These are phyloP conservation scores for Hymenoscyphus scutula DNA, from an alignment of 2,329 filamentous ascomycete species.

Conservation along the genomic window DNA sequence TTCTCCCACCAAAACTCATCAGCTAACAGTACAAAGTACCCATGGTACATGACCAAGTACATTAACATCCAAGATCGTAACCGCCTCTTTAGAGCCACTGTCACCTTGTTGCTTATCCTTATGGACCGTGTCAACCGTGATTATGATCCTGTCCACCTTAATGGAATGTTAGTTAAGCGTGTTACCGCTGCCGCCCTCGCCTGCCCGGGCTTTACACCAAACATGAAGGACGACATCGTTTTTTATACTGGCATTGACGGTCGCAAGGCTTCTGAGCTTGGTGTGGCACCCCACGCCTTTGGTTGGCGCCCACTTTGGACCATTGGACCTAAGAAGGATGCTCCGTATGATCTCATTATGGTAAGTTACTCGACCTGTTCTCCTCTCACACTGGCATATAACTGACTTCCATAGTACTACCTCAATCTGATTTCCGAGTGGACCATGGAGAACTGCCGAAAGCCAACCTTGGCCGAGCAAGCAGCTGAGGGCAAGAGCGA, in stretches of 20 bases:
- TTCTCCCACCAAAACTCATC: background rate
- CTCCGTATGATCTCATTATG: slow-evolving; percentile 53
- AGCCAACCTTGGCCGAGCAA: slow-evolving; percentile 44
- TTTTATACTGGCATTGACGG: slow-evolving; percentile 39
- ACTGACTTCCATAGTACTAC: slow-evolving; percentile 48
- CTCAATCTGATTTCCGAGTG: slow-evolving; percentile 54
- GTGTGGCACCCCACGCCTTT: slow-evolving; percentile 46
- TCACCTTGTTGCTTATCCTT: slow-evolving; percentile 49
- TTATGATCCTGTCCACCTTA: slow-evolving; percentile 47
- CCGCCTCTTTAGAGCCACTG: slow-evolving; percentile 50
- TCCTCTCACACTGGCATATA: slow-evolving; percentile 2
- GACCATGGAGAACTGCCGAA: slow-evolving; percentile 43
- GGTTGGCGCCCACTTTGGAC: slow-evolving; percentile 54
- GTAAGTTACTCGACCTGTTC: slow-evolving; percentile 39
- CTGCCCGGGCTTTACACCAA: slow-evolving; percentile 59
- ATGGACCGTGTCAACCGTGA: slow-evolving; percentile 41
- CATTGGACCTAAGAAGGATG: slow-evolving; percentile 48
- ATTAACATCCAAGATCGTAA: slow-evolving; percentile 59
- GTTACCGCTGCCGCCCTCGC: slow-evolving; percentile 51
- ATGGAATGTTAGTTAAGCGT: slow-evolving; percentile 51
- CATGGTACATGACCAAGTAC: slow-evolving; percentile 56
- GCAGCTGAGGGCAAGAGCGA: slow-evolving; percentile 26
- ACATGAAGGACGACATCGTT: slow-evolving; percentile 61
- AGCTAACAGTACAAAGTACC: slow-evolving; percentile 44
- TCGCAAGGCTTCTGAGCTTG: slow-evolving; percentile 40